Base-by-base conservation (phyloP, 495 filamentous ascomycete species). In the Aspergillus sclerotioniger region DNA sequence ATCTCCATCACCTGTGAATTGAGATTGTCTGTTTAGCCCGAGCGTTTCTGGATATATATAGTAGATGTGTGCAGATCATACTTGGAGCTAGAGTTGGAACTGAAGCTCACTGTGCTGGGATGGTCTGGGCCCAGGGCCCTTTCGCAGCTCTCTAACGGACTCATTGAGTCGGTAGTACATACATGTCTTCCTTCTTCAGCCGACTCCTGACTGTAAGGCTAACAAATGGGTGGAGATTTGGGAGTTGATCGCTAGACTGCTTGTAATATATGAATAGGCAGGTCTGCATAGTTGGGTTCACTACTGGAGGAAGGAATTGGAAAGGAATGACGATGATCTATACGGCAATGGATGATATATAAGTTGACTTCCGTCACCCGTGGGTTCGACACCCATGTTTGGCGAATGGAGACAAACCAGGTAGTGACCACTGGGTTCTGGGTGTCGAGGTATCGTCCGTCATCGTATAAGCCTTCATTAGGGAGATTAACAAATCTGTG, bases 401-500 rank as follows among this genome's bases (percentile, higher is more conserved):
- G 75, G 0, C 67, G 56, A 50, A 85, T 80, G 0, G 80, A 82
- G 3, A 81, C 74, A 1, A 79, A 65, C 82, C 79, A 85, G 0
- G 82, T 86, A 1, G 68, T 71, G 0, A 77, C 79, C 1, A 85
- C 71, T 8, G 82, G 69, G 57, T 83, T 85, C 17, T 75, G 65
- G 20, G 63, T 70, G 10, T 67, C 71, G 5, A 31, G 41, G 53
- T 83, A 80, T 49, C 78, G 63, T 9, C 69, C 61, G 6, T 72
- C 59, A 48, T 82, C 78, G 3, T 71, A 63, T 47, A 82, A 86
- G 4, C 81, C 79, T 62, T 73, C 62, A 55, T 74, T 80, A 13
- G 84, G 59, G 5, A 84, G 61, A 21, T 68, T 64, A 8, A 47
- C 3, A 56, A 58, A 13, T 73, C 65, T 37, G 75, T 47, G 16